Percentiles rank a stretch among this genome's conserved stretches.
Evolutionary conservation across 768 basidiomycete species (phyloP).

Genomic region (Kwoniella dendrophila): DNA sequence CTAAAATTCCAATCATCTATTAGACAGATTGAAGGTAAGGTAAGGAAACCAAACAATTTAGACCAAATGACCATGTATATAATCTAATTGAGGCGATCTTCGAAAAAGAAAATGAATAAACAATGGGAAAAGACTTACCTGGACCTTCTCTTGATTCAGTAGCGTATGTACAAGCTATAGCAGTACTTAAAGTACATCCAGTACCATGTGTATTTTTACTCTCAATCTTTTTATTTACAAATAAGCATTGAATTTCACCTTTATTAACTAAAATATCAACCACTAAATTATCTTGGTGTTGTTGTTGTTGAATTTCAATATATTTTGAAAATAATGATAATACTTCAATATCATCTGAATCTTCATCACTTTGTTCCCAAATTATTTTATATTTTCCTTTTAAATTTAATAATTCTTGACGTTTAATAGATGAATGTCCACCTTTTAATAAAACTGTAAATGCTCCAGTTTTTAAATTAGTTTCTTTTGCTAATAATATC

Average conservation of each 20-base stretch:
- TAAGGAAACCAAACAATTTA: not conserved
- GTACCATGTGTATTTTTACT: constrained; percentile 74
- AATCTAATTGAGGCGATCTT: not conserved
- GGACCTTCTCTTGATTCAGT: not conserved
- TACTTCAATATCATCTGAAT: constrained; percentile 42
- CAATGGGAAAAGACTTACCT: constrained; percentile 10
- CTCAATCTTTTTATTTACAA: constrained; percentile 35
- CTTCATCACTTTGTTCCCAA: constrained; percentile 43
- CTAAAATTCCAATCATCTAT: constrained; percentile 48
- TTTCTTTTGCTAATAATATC: constrained; percentile 53
- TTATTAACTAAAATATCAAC: constrained; percentile 45
- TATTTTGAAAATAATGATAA: constrained; percentile 57
- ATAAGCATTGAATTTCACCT: constrained; percentile 20
- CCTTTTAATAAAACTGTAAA: constrained; percentile 78
- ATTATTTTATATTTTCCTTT: constrained; percentile 48
- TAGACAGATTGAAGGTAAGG: not conserved
- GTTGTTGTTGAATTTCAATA: constrained; percentile 59
- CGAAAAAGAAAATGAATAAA: not conserved
- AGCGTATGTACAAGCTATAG: constrained; percentile 63
- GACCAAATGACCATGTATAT: not conserved
- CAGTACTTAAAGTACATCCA: constrained; percentile 86
- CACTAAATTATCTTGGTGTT: constrained; percentile 50
- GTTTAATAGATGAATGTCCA: constrained; percentile 67
- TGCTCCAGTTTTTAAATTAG: constrained; percentile 60
- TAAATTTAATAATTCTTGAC: constrained; percentile 60